Evolutionary conservation across 2,329 filamentous ascomycete species (phyloP).

Genomic region (Microsporum canis): DNA sequence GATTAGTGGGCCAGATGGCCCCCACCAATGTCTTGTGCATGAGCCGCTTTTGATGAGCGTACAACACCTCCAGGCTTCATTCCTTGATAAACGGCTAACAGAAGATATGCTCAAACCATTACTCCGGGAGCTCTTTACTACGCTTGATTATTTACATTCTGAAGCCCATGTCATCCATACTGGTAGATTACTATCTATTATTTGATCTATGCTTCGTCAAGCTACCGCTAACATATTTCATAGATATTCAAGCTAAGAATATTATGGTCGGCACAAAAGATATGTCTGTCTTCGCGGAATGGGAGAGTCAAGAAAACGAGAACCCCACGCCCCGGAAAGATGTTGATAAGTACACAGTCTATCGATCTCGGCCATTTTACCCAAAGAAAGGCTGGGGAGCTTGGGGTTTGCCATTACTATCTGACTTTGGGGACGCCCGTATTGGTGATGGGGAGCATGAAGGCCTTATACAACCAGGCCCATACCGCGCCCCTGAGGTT

Average conservation of each 20-base stretch:
- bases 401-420: conserved; percentile 13
- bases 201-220: neutral
- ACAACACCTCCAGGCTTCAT: conserved; percentile 4
- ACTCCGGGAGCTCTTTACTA: conserved; percentile 4
- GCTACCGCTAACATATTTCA: neutral
- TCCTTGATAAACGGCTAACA: neutral
- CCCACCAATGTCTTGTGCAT: conserved; percentile 10
- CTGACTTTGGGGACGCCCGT: conserved; percentile 20
- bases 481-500: conserved; percentile 23
- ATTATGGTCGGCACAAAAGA: conserved; percentile 22
- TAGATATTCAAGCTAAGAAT: conserved; percentile 21
- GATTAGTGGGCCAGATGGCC: neutral
- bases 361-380: conserved; percentile 18
- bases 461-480: conserved; percentile 32
- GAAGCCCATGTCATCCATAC: conserved; percentile 11
- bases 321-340: conserved; percentile 17
- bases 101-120: conserved; percentile 6
- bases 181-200: neutral
- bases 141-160: conserved; percentile 9
- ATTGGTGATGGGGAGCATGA: conserved; percentile 23
- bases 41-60: conserved; percentile 6
- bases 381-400: conserved; percentile 5
- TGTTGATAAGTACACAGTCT: conserved; percentile 17
- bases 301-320: conserved; percentile 17
- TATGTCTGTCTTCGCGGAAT: conserved; percentile 15